These are phyloP conservation scores for Berberis thunbergii DNA, from an alignment of 164 flowering plant species.

Conservation along the genomic window DNA sequence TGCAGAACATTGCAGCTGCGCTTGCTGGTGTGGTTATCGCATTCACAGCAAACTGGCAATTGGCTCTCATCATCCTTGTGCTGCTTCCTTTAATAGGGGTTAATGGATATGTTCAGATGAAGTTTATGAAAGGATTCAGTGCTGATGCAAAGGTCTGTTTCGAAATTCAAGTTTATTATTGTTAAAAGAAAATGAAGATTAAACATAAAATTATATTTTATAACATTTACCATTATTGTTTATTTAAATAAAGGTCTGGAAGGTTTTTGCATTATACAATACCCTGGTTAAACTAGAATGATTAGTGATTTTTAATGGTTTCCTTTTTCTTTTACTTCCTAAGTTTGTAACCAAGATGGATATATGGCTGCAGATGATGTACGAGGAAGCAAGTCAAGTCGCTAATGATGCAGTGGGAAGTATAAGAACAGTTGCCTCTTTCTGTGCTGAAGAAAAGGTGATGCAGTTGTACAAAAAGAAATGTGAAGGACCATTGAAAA, in stretches of 20 bases:
- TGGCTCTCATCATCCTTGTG: constrained; percentile 29
- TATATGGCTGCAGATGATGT: constrained; percentile 12
- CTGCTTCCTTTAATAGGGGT: constrained; percentile 32
- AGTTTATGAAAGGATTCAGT: constrained; percentile 35
- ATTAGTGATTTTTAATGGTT: too few relatives aligned
- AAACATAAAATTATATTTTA: neutral
- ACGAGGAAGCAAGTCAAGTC: constrained; percentile 24
- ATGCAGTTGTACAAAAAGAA: constrained; percentile 19
- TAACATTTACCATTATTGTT: too few relatives aligned
- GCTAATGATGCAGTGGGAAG: constrained; percentile 23
- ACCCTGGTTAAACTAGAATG: too few relatives aligned
- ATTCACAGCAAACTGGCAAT: constrained; percentile 34
- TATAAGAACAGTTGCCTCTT: constrained; percentile 23
- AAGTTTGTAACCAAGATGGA: neutral
- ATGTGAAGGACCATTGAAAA: constrained; percentile 18
- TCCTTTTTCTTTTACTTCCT: too few relatives aligned
- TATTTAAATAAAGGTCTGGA: too few relatives aligned
- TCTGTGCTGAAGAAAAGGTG: constrained; percentile 23
- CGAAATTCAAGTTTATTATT: neutral
- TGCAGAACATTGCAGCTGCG: constrained; percentile 29
- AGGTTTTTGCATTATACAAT: too few relatives aligned
- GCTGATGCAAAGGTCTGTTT: constrained; percentile 35
- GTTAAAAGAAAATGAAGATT: neutral
- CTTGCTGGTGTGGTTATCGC: constrained; percentile 31
- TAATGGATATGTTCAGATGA: constrained; percentile 28